A percentile compares a stretch with the other conserved stretches of the same genome.
Conservation (phyloP, 176 grass and related monocot genomes). For the Bromus sterilis region DNA sequence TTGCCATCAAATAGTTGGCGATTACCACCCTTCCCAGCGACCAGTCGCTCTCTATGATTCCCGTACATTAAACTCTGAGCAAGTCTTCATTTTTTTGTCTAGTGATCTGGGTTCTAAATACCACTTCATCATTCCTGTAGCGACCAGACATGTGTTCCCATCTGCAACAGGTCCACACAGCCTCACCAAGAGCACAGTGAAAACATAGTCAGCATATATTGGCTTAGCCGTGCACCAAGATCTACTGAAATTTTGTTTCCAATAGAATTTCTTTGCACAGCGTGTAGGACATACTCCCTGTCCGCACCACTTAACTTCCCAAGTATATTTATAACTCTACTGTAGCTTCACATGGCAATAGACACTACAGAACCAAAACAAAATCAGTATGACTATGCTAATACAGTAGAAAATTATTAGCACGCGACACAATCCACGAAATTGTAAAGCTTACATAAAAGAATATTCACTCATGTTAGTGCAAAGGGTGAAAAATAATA, state of each 20-base stretch:
- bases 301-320: too few species aligned
- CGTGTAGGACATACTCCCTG: neutral
- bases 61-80: constrained; percentile 4
- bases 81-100: neutral
- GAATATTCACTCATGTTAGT: neutral
- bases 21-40: too few species aligned
- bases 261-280: neutral
- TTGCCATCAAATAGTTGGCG: too few species aligned
- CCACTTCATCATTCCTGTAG: constrained; percentile 38
- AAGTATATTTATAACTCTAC: too few species aligned
- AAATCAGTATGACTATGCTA: too few species aligned
- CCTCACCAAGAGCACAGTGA: constrained; percentile 29
- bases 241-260: constrained; percentile 13
- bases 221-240: constrained; percentile 22
- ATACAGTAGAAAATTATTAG: too few species aligned
- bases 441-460: too few species aligned
- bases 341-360: too few species aligned
- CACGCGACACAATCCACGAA: too few species aligned
- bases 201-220: constrained; percentile 34
- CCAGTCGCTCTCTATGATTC: too few species aligned
- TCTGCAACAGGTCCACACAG: constrained; percentile 47
- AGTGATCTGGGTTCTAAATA: neutral
- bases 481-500: neutral
- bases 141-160: constrained; percentile 38
- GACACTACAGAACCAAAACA: too few species aligned